Evolutionary conservation across 2,329 filamentous ascomycete genomes (phyloP), one percentile per base, ranked within the genome.

Genomic region (Sclerotinia glacialis): DNA sequence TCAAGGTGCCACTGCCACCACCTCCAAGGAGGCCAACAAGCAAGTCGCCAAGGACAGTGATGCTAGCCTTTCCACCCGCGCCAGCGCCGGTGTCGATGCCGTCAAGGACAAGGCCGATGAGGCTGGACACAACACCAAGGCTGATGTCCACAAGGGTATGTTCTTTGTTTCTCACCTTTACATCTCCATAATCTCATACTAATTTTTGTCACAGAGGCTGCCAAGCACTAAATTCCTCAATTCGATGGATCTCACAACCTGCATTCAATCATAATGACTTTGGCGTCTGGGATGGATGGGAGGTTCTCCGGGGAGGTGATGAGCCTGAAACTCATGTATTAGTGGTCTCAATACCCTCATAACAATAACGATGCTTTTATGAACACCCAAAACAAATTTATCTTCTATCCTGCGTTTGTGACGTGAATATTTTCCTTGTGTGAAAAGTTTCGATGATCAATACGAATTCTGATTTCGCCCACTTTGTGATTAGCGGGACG

Each of bases 1-100:
- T 74, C 80, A 84, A 76, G 82, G 83, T 71, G 72, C 77, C 64
- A 75, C 78, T 67, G 76, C 81, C 63, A 77, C 79, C 71, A 80
- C 83, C 69, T 81, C 78, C 77, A 85, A 86, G 82, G 83, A 85
- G 79, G 80, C 78, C 80, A 85, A 86, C 83, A 85, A 86, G 82
- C 75, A 74, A 44, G 77, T 81, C 75, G 84, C 83, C 74, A 85
- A 86, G 79, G 81, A 82, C 74, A 72, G 69, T 71, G 76, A 84
- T 73, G 78, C 78, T 69, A 76, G 71, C 71, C 28, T 83, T 67
- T 67, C 69, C 67, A 79, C 79, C 74, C 83, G 83, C 70, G 79
- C 79, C 74, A 79, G 77, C 55, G 84, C 83, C 69, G 83, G 81
- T 66, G 79, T 82, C 74, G 81, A 82, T 70, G 83, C 83, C 64